Evolutionary conservation across 305 asterid genomes (phyloP), one percentile per base, ranked within the genome.

Genomic region (Fraxinus albicans): DNA sequence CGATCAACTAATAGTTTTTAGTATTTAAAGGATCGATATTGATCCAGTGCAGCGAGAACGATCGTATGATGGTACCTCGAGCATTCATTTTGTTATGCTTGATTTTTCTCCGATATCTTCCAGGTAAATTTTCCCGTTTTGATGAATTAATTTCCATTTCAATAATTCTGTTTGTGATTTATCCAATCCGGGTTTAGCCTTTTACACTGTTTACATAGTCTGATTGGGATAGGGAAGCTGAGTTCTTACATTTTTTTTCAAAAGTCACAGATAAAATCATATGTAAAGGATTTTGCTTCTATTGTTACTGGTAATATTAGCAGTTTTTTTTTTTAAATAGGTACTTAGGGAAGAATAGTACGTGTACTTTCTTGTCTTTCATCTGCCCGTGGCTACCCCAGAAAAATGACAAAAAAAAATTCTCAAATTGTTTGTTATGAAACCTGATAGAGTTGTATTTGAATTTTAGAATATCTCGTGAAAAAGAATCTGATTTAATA

Each of bases 71-170:
- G 89, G 88, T 88, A 80, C 91, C 83, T 19, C 33, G 38, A 60
- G 12, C 86, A 15, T 55, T 87, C 55, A 63, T 91, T 44, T 77
- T 87, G 23, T 88, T 85, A 17, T 86, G 88, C 86, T 77, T 90
- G 77, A 67, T 90, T 87, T 79, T 88, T 84, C 85, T 92, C 85
- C 77, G 79, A 87, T 89, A 81, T 73, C 78, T 89, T 86, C 82
- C 92, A 82, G 97, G 98, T 94, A 81, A 84, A 77, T 50, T 73
- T 15, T 69, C 44, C 21, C 33, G 77, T 81, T 60, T 80, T 23
- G 73, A 33, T 50, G 31, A 58, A 58, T 35, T 38, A 2, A 27
- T 72, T 34, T 7, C 12, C 31, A 25, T 77, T 8, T 21, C 31
- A 21, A 36, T 79, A 10, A 1, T 79, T 53, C 25, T 73, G 77